Evolutionary conservation across 805 yeast species (phyloP), one percentile per base, ranked within the genome.

Genomic region (Kodamaea neixiangensis): DNA sequence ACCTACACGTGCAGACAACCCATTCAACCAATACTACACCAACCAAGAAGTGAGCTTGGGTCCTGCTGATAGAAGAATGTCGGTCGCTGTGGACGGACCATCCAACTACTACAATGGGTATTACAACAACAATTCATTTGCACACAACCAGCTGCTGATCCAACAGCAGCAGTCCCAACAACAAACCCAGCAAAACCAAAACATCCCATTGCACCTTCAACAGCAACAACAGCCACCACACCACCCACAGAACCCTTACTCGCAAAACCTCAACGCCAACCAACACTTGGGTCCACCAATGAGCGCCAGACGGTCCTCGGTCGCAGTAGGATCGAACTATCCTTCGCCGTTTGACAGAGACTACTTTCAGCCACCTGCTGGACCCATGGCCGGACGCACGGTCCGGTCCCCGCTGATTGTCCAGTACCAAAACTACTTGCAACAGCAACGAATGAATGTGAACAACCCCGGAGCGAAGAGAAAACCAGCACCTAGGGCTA

Each of bases 401-500:
- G 62, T 60, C 2, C 48, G 72, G 41, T 63, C 71, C n/a, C 68
- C 65, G 10, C 63, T 61, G 61, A 64, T 67, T 20, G 65, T 68
- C 13, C 73, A 69, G 52, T 68, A 67, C 52, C 66, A 67, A 29
- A 71, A 67, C 49, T 68, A 60, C 48, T 50, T 53, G 69, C 55
- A 47, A 60, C 50, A 53, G 22, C 47, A 31, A 38, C 45, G 45
- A 6, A 22, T 42, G 34, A 29, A 25, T 25, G 11, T 25, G 10
- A 25, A 7, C 31, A 25, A 37, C 41, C 41, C 41, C 43, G 41
- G 43, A 5, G 20, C 37, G 18, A 47, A 40, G 21, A 35, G 56
- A 5, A 58, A 55, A 46, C 68, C 75, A 4, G 75, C 74, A 5
- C 93, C 93, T 1, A 70, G 65, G 46, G 77, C 80, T 55, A 61